Base-by-base conservation (phyloP, 2,329 filamentous ascomycete genomes). In the Ascochyta fabae region DNA sequence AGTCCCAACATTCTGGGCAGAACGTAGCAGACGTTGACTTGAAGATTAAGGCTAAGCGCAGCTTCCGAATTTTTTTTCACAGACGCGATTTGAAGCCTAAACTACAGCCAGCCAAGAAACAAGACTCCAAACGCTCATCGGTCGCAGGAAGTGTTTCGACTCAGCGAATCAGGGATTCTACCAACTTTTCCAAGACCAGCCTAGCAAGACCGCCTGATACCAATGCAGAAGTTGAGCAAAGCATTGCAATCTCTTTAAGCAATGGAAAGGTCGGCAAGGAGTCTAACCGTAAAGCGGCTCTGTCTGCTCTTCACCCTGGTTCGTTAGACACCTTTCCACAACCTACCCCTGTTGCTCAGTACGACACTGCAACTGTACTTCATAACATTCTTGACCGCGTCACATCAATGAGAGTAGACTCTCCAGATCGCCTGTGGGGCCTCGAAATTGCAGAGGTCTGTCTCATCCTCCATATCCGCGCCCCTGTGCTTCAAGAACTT, bases 371-470 rank as follows among this genome's bases (percentile, higher is more conserved):
- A 6, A 45, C 15, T 15, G 40, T 62, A 22, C 29, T 70, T 33
- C 53, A 54, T 8, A 58, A 59, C 4, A 58, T 72, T 12, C 39
- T 65, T 12, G 44, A 58, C 7, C 53, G 46, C 6, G 50, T 67
- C n/a, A 42, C 53, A 2, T 27, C 27, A 1, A 52, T 67, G 26
- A 43, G 50, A 19, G 19, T 27, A n/a, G 48, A 57, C 3, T 56
- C 62, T 12, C 44, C 54, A 10, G 58, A 69, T 7, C 60, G 61
- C 23, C 22, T 65, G 29, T 58, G 65, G 4, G 60, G 59, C 23
- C 34, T 69, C 6, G 56, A 68, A 40, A 67, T 70, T 22, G 64
- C 66, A 52, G 61, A 72, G 62, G 69, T 72, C 35, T 53, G 62
- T 66, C 34, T 29, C 31, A 35, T 46, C 35, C 43, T 58, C 16